A percentile compares a stretch with the other conserved stretches of the same genome.
Conservation (phyloP, 495 filamentous ascomycete species). For the Penicillium steckii region DNA sequence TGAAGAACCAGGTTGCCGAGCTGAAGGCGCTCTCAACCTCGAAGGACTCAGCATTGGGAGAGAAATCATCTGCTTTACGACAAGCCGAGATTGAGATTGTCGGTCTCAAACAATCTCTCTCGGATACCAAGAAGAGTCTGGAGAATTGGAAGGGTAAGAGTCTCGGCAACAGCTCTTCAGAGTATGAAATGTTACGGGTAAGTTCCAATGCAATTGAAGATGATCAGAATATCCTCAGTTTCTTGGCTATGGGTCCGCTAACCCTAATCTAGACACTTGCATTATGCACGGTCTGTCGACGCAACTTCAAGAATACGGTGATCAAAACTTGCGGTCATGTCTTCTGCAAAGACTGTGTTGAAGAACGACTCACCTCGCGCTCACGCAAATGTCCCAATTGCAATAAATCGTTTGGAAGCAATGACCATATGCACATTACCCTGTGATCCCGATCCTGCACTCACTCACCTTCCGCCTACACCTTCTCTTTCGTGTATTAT, state of each 20-base stretch:
- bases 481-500: constrained; percentile 42
- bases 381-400: constrained; percentile 95
- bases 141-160: constrained; percentile 81
- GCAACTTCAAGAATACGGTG: constrained; percentile 88
- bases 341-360: constrained; percentile 87
- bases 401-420: constrained; percentile 82
- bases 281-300: constrained; percentile 84
- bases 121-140: constrained; percentile 71
- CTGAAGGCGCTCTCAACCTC: constrained; percentile 66
- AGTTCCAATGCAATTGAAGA: constrained; percentile 41
- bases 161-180: constrained; percentile 73
- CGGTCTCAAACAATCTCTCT: constrained; percentile 66
- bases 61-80: constrained; percentile 58
- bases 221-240: neutral
- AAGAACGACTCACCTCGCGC: constrained; percentile 79
- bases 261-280: constrained; percentile 67
- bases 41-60: constrained; percentile 64
- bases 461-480: too few relatives aligned
- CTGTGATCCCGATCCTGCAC: constrained; percentile 37
- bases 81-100: constrained; percentile 73
- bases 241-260: constrained; percentile 24
- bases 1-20: constrained; percentile 75
- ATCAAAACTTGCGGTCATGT: constrained; percentile 95
- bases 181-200: constrained; percentile 82
- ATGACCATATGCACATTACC: constrained; percentile 73